Base-by-base conservation (phyloP, 2,329 filamentous ascomycete species). In the Scedosporium minutisporum region DNA sequence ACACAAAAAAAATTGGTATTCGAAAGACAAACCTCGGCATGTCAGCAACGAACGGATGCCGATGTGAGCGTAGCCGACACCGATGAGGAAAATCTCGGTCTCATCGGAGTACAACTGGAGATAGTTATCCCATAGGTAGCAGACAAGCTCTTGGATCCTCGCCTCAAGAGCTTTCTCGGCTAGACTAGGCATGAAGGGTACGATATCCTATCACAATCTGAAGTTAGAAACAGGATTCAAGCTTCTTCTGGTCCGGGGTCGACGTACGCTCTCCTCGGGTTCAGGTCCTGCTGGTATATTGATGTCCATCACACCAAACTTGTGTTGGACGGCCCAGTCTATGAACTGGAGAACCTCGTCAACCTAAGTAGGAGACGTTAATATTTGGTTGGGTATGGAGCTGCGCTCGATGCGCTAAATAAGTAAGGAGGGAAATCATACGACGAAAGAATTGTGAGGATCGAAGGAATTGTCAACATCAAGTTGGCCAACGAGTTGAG, bases 41-140 rank as follows among this genome's bases (percentile, higher is more conserved):
- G 88, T 87, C 5, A 97, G 79, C 4, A 97, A 83, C 63, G 93
- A 84, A 63, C 95, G 88, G 58, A 97, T 84, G 1, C 91, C 92
- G 3, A 89, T 79, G 70, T 95, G 96, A 1, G 95, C 90, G 68
- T 91, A 88, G n/a, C 95, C 95, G 1, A 96, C 86, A 0, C 95
- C 93, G 71, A 99, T 81, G 23, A 99, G 79, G 71, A 96, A 90
- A 16, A 97, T 84, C 61, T 93, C 86, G 0, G 83, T 80, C 33
- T 38, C 33, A 2, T 88, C 76, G 18, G 90, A 82, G 60, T 87
- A 87, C 38, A 90, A 80, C 78, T 96, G 90, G 21, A 99, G 86
- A 70, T 97, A 97, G 71, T 99, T 99, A 68, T 97, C 93, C 95
- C 95, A 99, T 14, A 99, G 78, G 70, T 96, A 97, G 64, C 83